Evolutionary conservation across 805 yeast genomes (phyloP).

Genomic region (Barnettozyma botsteinii): DNA sequence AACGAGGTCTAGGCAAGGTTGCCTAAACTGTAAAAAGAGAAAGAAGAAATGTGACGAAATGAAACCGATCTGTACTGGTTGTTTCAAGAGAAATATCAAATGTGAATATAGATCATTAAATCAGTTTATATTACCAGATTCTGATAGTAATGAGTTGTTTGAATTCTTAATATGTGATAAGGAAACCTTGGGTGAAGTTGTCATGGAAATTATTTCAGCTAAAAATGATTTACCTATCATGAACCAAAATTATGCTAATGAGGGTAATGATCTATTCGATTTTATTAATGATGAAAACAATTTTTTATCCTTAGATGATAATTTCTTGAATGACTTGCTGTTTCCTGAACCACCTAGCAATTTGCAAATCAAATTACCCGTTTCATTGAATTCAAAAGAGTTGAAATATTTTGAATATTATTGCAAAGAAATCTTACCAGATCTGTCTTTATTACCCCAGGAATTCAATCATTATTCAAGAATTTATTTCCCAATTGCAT

Average conservation of each 20-base stretch:
- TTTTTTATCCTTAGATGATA: constrained; percentile 8
- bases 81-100: constrained; percentile 27
- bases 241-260: not conserved
- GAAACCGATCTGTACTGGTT: constrained; percentile 42
- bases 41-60: constrained; percentile 47
- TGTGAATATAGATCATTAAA: constrained; percentile 24
- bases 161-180: constrained; percentile 11
- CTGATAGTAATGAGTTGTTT: not conserved
- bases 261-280: not conserved
- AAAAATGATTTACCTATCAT: constrained; percentile 1
- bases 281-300: not conserved
- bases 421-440: constrained; percentile 36
- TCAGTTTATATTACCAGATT: not conserved
- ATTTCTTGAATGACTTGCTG: constrained; percentile 3
- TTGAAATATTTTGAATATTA: constrained; percentile 37
- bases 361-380: constrained; percentile 25
- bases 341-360: constrained; percentile 8
- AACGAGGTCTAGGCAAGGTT: constrained; percentile 33
- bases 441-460: constrained; percentile 36
- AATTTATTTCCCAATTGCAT: constrained; percentile 41
- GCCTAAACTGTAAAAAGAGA: constrained; percentile 35
- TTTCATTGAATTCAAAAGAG: constrained; percentile 33
- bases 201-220: constrained; percentile 5
- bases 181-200: constrained; percentile 7
- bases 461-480: constrained; percentile 40